Evolutionary conservation across 2,329 filamentous ascomycete genomes (phyloP), one percentile per base, ranked within the genome.

Genomic region (Calonectria naviculata): DNA sequence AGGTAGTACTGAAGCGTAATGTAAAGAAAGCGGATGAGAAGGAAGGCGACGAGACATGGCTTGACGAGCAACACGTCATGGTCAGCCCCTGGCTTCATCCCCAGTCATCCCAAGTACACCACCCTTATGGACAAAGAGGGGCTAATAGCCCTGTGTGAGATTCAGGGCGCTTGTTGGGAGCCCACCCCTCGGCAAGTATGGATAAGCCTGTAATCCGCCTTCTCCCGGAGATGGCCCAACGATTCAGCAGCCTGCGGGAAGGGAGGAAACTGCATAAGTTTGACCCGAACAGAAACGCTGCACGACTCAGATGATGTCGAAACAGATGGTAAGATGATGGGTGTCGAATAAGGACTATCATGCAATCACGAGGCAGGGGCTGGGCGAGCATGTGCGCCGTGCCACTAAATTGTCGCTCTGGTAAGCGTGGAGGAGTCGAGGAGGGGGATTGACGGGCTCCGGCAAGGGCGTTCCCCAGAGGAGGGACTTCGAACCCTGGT

Each of bases 101-200:
- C 64, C 61, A 54, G 62, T 72, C 52, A 54, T 65, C 60, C 41
- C 21, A 52, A 46, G 42, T 64, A 65, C 38, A 63, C 56, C 60
- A 65, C 29, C 41, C 36, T 62, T 26, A 28, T 52, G 41, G 21
- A 47, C 36, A 54, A 70, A 71, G 77, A 34, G 65, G 65, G 72
- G 61, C 68, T 73, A 72, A 68, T 66, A 36, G 67, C 67, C 52
- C 63, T 74, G 76, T 78, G 76, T 71, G 76, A 73, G 67, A 66
- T 73, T 75, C 73, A 76, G 76, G 76, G 76, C 70, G 75, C 73
- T 75, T 78, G 74, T 42, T 67, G 52, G 65, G 66, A 54, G 47
- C 52, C 28, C 31, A 70, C 72, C 21, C 72, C 65, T 56, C 17
- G 28, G 47, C 19, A 56, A 65, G 61, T 54, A 42, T 67, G 36